Evolutionary conservation across 2,329 filamentous ascomycete species (phyloP).

Genomic region (Fulvia fulva): DNA sequence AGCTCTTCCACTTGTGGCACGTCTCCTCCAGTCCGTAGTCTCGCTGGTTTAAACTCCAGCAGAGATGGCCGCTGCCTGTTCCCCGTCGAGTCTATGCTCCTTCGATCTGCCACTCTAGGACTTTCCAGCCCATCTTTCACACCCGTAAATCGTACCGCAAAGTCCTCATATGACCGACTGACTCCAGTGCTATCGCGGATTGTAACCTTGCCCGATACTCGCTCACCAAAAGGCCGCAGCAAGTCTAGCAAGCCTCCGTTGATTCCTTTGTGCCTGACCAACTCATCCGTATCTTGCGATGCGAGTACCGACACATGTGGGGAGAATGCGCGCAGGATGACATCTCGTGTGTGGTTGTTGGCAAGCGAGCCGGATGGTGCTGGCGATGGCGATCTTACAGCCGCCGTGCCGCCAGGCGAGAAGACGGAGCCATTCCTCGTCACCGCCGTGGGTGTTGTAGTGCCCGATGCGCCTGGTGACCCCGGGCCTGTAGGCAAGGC

Average conservation of each 20-base stretch:
- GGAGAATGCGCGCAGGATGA: conserved; percentile 81
- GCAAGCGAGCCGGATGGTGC: conserved; percentile 40
- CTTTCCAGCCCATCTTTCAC: conserved; percentile 55
- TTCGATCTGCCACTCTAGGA: conserved; percentile 32
- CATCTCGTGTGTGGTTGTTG: conserved; percentile 51
- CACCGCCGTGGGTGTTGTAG: conserved; percentile 39
- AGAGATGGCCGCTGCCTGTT: conserved; percentile 23
- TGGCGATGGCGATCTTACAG: conserved; percentile 38
- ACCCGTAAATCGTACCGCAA: conserved; percentile 77
- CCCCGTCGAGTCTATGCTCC: conserved; percentile 37
- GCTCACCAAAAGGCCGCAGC: conserved; percentile 85
- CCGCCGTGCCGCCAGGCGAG: conserved; percentile 38
- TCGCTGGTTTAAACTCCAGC: conserved; percentile 36
- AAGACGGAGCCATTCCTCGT: conserved; percentile 40
- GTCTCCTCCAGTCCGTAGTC: conserved; percentile 46
- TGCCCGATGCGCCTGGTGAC: conserved; percentile 39
- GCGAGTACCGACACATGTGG: conserved; percentile 83
- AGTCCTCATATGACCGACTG: conserved; percentile 82
- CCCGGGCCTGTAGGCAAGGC: conserved; percentile 36
- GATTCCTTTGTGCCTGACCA: conserved; percentile 81
- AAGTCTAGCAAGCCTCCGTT: conserved; percentile 76
- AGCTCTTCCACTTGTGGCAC: conserved; percentile 73
- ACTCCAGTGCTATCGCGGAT: conserved; percentile 86
- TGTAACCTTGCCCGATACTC: conserved; percentile 78
- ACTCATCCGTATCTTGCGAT: conserved; percentile 78